Base-by-base conservation (phyloP, 2,329 filamentous ascomycete genomes). In the Pyrenochaeta sp. region DNA sequence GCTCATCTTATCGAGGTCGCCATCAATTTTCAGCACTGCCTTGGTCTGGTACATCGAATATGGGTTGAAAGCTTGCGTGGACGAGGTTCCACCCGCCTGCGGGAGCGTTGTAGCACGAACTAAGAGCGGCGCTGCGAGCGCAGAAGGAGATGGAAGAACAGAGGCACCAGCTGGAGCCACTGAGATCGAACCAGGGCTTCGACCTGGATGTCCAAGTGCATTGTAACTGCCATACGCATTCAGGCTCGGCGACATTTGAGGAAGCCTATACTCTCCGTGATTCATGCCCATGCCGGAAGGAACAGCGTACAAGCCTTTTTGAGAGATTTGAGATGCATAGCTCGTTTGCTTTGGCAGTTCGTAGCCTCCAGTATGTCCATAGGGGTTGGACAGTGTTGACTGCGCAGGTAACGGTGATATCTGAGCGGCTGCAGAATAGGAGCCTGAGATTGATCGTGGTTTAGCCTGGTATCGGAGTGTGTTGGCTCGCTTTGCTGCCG, bases 1-100 rank as follows among this genome's bases (percentile, higher is more conserved):
- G 0, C 85, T 85, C 93, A 97, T 96, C 6, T 79, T 76, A 37
- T 91, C 85, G 34, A 99, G 80, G 61, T 96, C 89, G 14, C 92
- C 92, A 40, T 88, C 83, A 47, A 97, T 87, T 63, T 94, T 90
- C 20, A 97, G 77, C 13, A 87, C 78, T 0, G 92, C 94, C 74
- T 96, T 96, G 14, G 72, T 68, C 11, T 90, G 86, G 65, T 92
- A 93, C 55, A 93, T 82, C 3, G 86, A 82, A 65, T 96, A 92
- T 0, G 88, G 87, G 58, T 91, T 90, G 72, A 91, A 72, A 1
- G 71, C 67, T 11, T 79, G 77, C 3, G 74, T 71, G 30, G 67
- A 69, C 36, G 74, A 58, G 36, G 77, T 48, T 13, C 78, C 68
- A 53, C 74, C 78, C n/a, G 73, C 61, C 7, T 81, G 78, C 39